phyloP scores from a whole-genome alignment of 2,329 filamentous ascomycete genomes.

The Akanthomyces dipterigenus region DNA sequence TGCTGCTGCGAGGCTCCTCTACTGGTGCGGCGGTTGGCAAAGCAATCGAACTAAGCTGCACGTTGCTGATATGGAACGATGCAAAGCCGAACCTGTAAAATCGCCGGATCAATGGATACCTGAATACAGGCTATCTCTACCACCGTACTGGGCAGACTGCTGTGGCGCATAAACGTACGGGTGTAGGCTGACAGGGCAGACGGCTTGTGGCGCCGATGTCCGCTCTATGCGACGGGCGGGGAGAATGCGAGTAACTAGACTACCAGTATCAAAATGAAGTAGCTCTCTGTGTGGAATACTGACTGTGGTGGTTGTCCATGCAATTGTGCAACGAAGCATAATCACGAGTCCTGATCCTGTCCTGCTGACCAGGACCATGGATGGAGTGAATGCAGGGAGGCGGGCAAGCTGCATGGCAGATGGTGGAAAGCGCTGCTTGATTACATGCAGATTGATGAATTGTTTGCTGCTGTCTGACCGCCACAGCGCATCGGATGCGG shows the following conservation, averaged over 20 bases:
- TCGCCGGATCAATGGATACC: background rate
- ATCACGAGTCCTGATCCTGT: background rate
- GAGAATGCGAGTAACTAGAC: no score
- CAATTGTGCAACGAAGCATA: no score
- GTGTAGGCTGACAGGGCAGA: background rate
- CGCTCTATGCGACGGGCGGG: background rate
- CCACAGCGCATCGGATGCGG: background rate
- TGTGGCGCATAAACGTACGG: background rate
- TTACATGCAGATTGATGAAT: background rate
- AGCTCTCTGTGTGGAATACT: no score
- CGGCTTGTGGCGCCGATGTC: background rate
- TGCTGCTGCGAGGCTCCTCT: no score
- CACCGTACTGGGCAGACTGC: no score
- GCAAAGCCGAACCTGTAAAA: background rate
- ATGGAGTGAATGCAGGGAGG: background rate
- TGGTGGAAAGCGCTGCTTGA: background rate
- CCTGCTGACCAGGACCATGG: background rate
- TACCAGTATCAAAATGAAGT: no score
- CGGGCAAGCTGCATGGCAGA: background rate
- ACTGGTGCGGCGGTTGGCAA: background rate
- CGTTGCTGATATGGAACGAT: background rate
- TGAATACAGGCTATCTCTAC: no score
- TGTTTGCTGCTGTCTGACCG: background rate
- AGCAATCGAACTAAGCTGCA: background rate
- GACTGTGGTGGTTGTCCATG: no score